These are phyloP conservation scores for Kernera saxatilis DNA, from an alignment of 345 rosid genomes.

Conservation along the genomic window DNA sequence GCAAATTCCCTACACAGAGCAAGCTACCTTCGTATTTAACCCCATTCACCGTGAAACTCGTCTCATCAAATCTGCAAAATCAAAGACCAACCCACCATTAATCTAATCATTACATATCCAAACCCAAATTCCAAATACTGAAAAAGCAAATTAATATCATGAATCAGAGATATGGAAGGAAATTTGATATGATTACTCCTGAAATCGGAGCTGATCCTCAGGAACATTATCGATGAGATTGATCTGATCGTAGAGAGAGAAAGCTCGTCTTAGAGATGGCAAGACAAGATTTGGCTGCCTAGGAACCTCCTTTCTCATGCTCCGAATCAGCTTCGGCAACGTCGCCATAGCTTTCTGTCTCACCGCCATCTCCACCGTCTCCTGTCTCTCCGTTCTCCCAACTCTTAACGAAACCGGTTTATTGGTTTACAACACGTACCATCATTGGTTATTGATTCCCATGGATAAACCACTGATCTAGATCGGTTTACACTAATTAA, in stretches of 20 bases:
- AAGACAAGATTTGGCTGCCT: slow-evolving; percentile 27
- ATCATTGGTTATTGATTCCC: background rate
- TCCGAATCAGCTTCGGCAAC: slow-evolving; percentile 39
- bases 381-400: background rate
- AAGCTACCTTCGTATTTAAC: slow-evolving; percentile 78
- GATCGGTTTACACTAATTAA: background rate
- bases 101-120: background rate
- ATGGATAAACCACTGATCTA: background rate
- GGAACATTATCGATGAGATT: slow-evolving; percentile 85
- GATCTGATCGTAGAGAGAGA: slow-evolving; percentile 92
- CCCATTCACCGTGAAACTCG: slow-evolving; percentile 77
- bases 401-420: slow-evolving; percentile 1
- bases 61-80: slow-evolving; percentile 53
- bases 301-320: slow-evolving; percentile 26
- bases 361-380: slow-evolving; percentile 41
- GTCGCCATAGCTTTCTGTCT: slow-evolving; percentile 40
- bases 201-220: slow-evolving; percentile 87
- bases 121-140: background rate
- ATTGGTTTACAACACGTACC: background rate
- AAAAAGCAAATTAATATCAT: background rate
- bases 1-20: slow-evolving; percentile 79
- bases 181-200: slow-evolving; percentile 38
- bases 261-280: slow-evolving; percentile 76
- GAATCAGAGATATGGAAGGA: background rate
- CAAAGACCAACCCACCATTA: background rate